phyloP scores from a whole-genome alignment of 768 basidiomycete species.

The Lactarius sanguifluus region DNA sequence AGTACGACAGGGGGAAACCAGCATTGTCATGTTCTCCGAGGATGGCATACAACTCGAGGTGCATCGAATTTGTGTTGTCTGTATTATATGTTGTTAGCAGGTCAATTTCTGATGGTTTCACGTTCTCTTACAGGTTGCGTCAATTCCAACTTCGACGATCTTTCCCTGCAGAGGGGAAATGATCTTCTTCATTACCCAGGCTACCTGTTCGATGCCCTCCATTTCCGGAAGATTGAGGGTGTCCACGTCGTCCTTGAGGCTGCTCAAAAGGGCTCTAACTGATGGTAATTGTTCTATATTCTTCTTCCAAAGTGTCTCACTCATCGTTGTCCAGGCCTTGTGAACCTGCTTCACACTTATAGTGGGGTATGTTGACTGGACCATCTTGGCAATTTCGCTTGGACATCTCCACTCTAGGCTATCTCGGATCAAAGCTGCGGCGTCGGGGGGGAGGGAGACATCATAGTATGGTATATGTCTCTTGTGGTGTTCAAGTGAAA shows the following conservation, averaged over 20 bases:
- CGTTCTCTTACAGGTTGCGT: not conserved
- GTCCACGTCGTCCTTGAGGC: not conserved
- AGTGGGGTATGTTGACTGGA: not conserved
- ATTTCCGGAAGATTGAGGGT: not conserved
- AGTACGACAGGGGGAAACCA: too few relatives aligned
- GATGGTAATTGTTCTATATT: not conserved
- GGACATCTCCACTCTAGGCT: not conserved
- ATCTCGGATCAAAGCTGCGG: not conserved
- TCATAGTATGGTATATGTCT: not conserved
- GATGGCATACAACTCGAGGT: too few relatives aligned
- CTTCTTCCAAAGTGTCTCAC: not conserved
- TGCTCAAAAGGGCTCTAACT: not conserved
- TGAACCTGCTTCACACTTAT: not conserved
- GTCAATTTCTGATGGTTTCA: not conserved
- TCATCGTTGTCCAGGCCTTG: not conserved
- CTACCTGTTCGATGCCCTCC: not conserved
- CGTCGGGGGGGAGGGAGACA: not conserved
- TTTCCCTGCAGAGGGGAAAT: not conserved
- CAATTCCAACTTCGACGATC: not conserved
- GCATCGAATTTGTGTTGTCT: too few relatives aligned
- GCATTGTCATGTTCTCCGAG: too few relatives aligned
- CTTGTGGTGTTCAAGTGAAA: not conserved
- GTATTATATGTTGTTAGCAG: not conserved
- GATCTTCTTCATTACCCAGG: slow-evolving; percentile 3
- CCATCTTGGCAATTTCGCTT: not conserved